Evolutionary conservation across 179 eudicot genomes (phyloP).

Genomic region (Vitellaria paradoxa): DNA sequence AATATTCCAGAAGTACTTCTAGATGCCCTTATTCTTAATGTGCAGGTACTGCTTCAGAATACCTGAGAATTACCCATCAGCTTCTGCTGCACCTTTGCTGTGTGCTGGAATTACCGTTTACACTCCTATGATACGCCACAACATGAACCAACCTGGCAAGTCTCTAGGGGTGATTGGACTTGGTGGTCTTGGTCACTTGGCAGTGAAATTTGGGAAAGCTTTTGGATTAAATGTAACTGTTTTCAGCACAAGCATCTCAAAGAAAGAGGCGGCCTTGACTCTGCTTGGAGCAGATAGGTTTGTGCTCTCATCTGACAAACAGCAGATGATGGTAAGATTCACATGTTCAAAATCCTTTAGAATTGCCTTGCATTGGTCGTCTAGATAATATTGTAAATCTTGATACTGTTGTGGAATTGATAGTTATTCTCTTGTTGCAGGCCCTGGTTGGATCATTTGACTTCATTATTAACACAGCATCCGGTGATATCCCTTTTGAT

Average conservation of each 20-base stretch:
- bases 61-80: constrained; percentile 66
- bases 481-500: constrained; percentile 73
- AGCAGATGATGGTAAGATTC: constrained; percentile 51
- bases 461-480: constrained; percentile 74
- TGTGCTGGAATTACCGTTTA: constrained; percentile 94
- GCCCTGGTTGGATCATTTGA: constrained; percentile 54
- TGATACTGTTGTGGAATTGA: neutral
- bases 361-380: constrained; percentile 1
- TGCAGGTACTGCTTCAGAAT: constrained; percentile 78
- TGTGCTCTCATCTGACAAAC: constrained; percentile 68
- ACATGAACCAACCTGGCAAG: constrained; percentile 87
- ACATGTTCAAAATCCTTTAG: neutral
- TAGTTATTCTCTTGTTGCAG: constrained; percentile 28
- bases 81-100: constrained; percentile 78
- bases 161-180: constrained; percentile 85
- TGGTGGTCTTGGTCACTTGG: constrained; percentile 96
- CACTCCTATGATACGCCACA: constrained; percentile 79
- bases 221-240: constrained; percentile 81
- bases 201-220: constrained; percentile 87
- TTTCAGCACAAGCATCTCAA: constrained; percentile 80
- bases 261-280: constrained; percentile 73
- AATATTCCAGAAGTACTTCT: neutral
- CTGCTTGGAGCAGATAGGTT: constrained; percentile 73
- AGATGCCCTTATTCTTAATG: constrained; percentile 4
- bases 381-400: neutral